A percentile compares a stretch with the other conserved stretches of the same genome.
These are phyloP conservation scores for Chamaecyparis obtusa DNA, from an alignment of 75 land plant genomes.

Conservation along the genomic window DNA sequence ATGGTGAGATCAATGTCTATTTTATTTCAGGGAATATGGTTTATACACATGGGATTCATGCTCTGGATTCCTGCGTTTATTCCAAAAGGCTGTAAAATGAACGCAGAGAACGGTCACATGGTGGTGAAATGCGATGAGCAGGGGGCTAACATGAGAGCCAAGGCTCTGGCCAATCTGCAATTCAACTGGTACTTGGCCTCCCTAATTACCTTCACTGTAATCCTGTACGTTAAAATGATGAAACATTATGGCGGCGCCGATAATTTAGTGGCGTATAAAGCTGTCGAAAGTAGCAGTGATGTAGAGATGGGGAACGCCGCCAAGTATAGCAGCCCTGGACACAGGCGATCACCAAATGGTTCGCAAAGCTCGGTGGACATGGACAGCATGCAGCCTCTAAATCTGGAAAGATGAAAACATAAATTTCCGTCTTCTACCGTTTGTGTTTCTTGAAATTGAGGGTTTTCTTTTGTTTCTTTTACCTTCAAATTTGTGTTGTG, in stretches of 20 bases:
- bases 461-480: too few species aligned
- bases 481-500: too few species aligned
- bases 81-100: constrained; percentile 48
- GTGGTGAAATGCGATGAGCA: constrained; percentile 39
- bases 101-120: constrained; percentile 16
- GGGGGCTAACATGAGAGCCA: constrained; percentile 41
- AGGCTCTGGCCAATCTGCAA: constrained; percentile 63
- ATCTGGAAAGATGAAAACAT: background rate
- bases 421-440: too few species aligned
- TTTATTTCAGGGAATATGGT: constrained; percentile 52
- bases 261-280: background rate
- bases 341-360: background rate
- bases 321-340: background rate
- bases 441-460: too few species aligned
- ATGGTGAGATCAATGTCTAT: constrained; percentile 44
- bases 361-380: background rate
- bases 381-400: background rate
- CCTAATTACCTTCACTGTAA: constrained; percentile 20
- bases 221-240: background rate
- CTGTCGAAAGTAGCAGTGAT: background rate
- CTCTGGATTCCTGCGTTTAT: constrained; percentile 63
- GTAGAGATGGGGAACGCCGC: background rate
- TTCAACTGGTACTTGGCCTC: constrained; percentile 66
- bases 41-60: constrained; percentile 61
- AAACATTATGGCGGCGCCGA: background rate